Base-by-base conservation (phyloP, 2,329 filamentous ascomycete species). In the Pestalotiopsis fici region DNA sequence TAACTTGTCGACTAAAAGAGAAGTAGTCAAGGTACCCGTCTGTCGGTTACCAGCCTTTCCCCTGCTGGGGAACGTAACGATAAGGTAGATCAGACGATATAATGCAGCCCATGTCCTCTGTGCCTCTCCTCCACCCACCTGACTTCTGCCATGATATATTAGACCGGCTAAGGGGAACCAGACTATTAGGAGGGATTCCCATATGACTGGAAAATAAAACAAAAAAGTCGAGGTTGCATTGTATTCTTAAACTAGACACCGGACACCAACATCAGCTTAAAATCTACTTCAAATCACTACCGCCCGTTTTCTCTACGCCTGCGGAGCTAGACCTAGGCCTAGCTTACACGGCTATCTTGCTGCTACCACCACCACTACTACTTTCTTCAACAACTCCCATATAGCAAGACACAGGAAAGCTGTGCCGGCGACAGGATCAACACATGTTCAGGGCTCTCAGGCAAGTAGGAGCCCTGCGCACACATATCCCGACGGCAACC, bases 71-170 rank as follows among this genome's bases (percentile, higher is more conserved):
- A 71, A 65, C 47, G 65, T 71, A 73, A 78, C 76, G 75, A 79
- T 79, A 76, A 74, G 75, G 77, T 75, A 81, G 75, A 82, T 83
- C 80, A 81, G 80, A 83, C 79, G 81, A 83, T 82, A 83, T 82
- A 82, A 82, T 81, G 78, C 80, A 76, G 76, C 73, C 76, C 74
- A 74, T 77, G 75, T 77, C 79, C 79, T 73, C 77, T 71, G 74
- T 71, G 31, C 31, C 73, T 67, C 71, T 73, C 73, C 74, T 72
- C 69, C 72, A 70, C 72, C 67, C 64, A 72, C 75, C 72, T 76
- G 71, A 78, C 71, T 73, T 72, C 74, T 75, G 73, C 74, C 70
- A 76, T 71, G 74, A 76, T 78, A 79, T 78, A 78, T 75, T 74
- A 77, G 71, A 74, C 69, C 72, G 71, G 70, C 72, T 75, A 77